These are phyloP conservation scores for Limonomyces culmigenus DNA, from an alignment of 1,284 basidiomycete species.

Conservation along the genomic window DNA sequence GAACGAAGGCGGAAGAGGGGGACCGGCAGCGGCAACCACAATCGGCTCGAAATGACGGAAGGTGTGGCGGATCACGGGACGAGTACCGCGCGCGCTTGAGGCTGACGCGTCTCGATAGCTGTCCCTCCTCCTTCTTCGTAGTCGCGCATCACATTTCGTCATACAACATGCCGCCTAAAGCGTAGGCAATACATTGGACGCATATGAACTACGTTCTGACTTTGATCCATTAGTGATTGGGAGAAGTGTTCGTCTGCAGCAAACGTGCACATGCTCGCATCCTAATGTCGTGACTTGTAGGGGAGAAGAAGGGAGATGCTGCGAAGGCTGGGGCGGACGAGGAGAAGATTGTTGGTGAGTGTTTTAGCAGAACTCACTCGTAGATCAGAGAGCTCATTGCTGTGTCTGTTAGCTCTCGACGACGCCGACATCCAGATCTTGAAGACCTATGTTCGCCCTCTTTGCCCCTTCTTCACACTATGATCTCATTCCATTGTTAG, in stretches of 20 bases:
- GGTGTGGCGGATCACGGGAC: too few relatives aligned
- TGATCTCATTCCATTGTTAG: slow-evolving; percentile 24
- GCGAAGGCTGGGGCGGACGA: slow-evolving; percentile 79
- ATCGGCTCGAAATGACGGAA: too few relatives aligned
- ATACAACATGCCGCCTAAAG: slow-evolving; percentile 67
- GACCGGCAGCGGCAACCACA: background rate
- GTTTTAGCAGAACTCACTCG: background rate
- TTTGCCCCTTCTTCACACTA: slow-evolving; percentile 3
- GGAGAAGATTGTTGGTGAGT: slow-evolving; percentile 81
- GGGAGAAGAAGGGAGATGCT: slow-evolving; percentile 67
- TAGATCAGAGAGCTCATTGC: slow-evolving; percentile 7
- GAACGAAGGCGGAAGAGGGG: background rate
- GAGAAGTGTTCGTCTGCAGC: slow-evolving; percentile 66
- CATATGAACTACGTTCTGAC: slow-evolving; percentile 5
- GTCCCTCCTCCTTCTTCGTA: background rate
- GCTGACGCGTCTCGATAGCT: slow-evolving; percentile 16
- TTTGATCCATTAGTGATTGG: slow-evolving; percentile 57
- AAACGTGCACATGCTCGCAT: background rate
- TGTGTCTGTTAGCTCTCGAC: slow-evolving; percentile 55
- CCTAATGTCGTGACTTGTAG: too few relatives aligned
- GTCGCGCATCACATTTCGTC: background rate
- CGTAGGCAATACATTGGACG: slow-evolving; percentile 25
- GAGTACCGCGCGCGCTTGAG: too few relatives aligned
- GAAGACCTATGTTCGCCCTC: slow-evolving; percentile 74
- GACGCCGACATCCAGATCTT: slow-evolving; percentile 98